phyloP scores from a whole-genome alignment of 1,284 basidiomycete species.

The Fomitopsis palustris region DNA sequence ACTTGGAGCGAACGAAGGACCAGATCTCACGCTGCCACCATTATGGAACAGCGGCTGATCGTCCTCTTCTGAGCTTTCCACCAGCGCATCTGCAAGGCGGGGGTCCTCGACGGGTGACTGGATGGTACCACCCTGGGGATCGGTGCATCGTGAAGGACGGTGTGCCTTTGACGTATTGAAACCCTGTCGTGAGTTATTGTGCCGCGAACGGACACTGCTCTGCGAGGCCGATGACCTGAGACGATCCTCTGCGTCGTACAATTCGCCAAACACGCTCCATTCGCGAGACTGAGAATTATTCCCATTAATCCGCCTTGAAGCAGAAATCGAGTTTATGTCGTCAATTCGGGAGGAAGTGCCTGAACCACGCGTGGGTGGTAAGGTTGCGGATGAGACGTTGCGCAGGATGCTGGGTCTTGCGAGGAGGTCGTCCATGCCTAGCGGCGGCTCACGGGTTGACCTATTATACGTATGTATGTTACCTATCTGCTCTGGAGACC shows the following conservation, averaged over 20 bases:
- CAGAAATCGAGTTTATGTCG: slow-evolving; percentile 12
- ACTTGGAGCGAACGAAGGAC: background rate
- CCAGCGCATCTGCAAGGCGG: background rate
- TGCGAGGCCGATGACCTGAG: slow-evolving; percentile 24
- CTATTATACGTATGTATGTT: background rate
- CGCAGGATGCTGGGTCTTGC: slow-evolving; percentile 12
- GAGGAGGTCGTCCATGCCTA: background rate
- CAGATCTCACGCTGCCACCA: background rate
- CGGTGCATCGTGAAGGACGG: background rate
- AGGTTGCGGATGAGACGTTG: slow-evolving; percentile 13
- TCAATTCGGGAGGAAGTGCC: slow-evolving; percentile 13
- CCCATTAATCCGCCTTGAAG: slow-evolving; percentile 4
- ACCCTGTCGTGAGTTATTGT: background rate
- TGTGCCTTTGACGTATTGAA: background rate
- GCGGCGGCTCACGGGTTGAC: background rate
- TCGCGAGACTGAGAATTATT: slow-evolving; percentile 26
- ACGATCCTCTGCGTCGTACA: slow-evolving; percentile 64
- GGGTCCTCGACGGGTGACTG: slow-evolving; percentile 4
- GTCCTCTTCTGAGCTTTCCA: background rate
- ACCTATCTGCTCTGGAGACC: background rate
- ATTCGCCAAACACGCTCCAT: slow-evolving; percentile 70
- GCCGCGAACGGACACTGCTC: slow-evolving; percentile 1
- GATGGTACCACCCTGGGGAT: background rate
- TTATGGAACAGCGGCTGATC: background rate
- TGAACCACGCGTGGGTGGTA: background rate